Base-by-base conservation (phyloP, 73 alveolate species). In the Blepharisma stoltei region DNA sequence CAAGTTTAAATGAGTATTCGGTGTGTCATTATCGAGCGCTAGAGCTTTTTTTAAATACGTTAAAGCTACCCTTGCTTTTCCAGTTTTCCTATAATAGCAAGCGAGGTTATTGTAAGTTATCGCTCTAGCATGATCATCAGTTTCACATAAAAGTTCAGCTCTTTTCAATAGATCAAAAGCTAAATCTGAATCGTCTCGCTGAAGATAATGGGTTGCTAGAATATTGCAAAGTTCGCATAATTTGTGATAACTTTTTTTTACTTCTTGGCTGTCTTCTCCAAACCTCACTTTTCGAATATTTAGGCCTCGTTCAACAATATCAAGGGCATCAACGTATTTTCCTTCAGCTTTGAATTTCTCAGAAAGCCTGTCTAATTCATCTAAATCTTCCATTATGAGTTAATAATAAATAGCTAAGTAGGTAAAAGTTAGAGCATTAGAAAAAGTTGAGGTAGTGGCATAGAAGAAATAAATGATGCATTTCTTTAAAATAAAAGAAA, bases 61-160 rank as follows among this genome's bases (percentile, higher is more conserved):
- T n/a, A 81, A 68, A 49, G 98, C 97, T 20, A 84, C 67, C 80
- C 94, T 78, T 20, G 81, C 76, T 75, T 93, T 88, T 7, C 93
- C 92, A 6, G 66, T 79, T 52, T 91, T 89, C 49, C 94, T 67
- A 67, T 93, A 93, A 53, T 88, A 93, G 89, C 95, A 87, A 37
- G 97, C 94, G 48, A 93, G 78, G 73, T 93, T 93, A 78, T 90
- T 91, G 76, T 84, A 91, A 11, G 98, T 92, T 71, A 93, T 84
- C 54, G 98, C 93, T 68, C 70, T 73, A 44, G 87, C 88, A 44
- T 88, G 85, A 54, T 85, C 87, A 27, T 85, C 79, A 6, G 83
- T 49, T 75, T 90, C 88, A 27, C 93, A 80, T 6, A 92, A 76
- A 23, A 84, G 50, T 66, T 92, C 97, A 8, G 98, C 97, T 77